Percentiles rank a stretch among this genome's conserved stretches.
Conservation (phyloP, 2,329 filamentous ascomycete genomes). For the Pseudogymnoascus verrucosus region DNA sequence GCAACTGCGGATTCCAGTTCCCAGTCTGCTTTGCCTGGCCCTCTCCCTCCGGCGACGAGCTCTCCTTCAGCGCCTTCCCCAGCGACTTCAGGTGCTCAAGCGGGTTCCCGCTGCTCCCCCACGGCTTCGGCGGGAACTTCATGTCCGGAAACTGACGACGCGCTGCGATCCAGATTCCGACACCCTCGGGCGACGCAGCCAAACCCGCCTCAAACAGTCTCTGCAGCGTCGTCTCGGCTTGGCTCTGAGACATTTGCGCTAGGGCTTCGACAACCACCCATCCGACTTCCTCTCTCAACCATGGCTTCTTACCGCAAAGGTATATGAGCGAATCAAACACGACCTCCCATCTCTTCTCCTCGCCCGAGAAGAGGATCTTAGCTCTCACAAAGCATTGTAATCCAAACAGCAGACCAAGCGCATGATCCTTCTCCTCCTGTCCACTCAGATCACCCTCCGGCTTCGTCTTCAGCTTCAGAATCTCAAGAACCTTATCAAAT, state of each 20-base stretch:
- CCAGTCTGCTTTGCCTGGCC: conserved; percentile 45
- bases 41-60: conserved; percentile 42
- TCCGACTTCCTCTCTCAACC: conserved; percentile 82
- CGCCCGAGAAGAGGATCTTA: conserved; percentile 55
- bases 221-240: conserved; percentile 54
- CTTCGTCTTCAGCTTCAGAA: conserved; percentile 48
- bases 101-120: conserved; percentile 62
- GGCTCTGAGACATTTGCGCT: conserved; percentile 47
- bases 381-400: conserved; percentile 80
- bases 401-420: conserved; percentile 80
- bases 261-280: conserved; percentile 71
- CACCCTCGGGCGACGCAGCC: conserved; percentile 75
- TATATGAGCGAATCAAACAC: conserved; percentile 67
- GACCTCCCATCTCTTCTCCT: conserved; percentile 51
- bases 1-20: conserved; percentile 70
- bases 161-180: conserved; percentile 77
- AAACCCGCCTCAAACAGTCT: conserved; percentile 57
- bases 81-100: conserved; percentile 63
- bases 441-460: conserved; percentile 45
- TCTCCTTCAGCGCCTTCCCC: conserved; percentile 73
- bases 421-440: conserved; percentile 78
- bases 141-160: conserved; percentile 55
- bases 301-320: conserved; percentile 73
- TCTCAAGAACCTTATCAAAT: conserved; percentile 46
- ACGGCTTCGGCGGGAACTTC: conserved; percentile 60